Conservation (phyloP, 2,329 filamentous ascomycete genomes). For the Salinomyces thailandicus region DNA sequence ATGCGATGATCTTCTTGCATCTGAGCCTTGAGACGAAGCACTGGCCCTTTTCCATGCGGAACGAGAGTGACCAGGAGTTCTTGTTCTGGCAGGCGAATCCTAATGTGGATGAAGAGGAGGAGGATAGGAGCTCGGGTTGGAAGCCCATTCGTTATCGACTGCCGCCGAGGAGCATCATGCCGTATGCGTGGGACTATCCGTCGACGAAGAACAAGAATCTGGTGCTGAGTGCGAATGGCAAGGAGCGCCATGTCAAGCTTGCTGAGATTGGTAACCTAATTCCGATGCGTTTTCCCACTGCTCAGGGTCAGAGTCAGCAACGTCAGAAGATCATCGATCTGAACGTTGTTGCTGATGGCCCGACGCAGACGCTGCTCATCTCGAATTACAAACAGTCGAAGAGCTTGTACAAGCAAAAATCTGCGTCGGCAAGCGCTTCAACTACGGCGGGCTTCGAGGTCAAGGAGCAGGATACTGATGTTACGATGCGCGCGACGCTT, state of each 20-base stretch:
- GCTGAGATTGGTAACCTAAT: slow-evolving; percentile 94
- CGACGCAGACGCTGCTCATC: slow-evolving; percentile 85
- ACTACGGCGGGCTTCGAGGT: slow-evolving; percentile 74
- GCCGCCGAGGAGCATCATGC: slow-evolving; percentile 94
- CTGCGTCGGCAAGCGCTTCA: slow-evolving; percentile 44
- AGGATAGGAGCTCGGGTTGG: slow-evolving; percentile 73
- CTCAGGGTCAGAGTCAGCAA: slow-evolving; percentile 50
- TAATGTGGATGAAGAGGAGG: slow-evolving; percentile 83
- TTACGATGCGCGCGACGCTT: slow-evolving; percentile 81
- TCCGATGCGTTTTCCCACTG: slow-evolving; percentile 76
- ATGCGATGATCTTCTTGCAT: slow-evolving; percentile 86
- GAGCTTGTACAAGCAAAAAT: slow-evolving; percentile 73
- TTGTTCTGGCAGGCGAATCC: slow-evolving; percentile 93
- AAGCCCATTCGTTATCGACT: slow-evolving; percentile 84
- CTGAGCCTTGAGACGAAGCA: slow-evolving; percentile 84
- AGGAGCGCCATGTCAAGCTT: slow-evolving; percentile 84
- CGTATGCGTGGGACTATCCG: slow-evolving; percentile 98
- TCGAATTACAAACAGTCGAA: slow-evolving; percentile 90
- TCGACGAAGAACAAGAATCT: slow-evolving; percentile 94
- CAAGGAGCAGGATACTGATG: slow-evolving; percentile 78
- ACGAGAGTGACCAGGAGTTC: slow-evolving; percentile 94
- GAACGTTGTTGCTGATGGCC: slow-evolving; percentile 89
- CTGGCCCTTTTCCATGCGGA: slow-evolving; percentile 98
- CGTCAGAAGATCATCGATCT: slow-evolving; percentile 86
- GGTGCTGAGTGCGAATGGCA: slow-evolving; percentile 65